A percentile compares a stretch with the other conserved stretches of the same genome.
phyloP scores from a whole-genome alignment of 2,329 filamentous ascomycete species.

The Trichoderma atroviride region DNA sequence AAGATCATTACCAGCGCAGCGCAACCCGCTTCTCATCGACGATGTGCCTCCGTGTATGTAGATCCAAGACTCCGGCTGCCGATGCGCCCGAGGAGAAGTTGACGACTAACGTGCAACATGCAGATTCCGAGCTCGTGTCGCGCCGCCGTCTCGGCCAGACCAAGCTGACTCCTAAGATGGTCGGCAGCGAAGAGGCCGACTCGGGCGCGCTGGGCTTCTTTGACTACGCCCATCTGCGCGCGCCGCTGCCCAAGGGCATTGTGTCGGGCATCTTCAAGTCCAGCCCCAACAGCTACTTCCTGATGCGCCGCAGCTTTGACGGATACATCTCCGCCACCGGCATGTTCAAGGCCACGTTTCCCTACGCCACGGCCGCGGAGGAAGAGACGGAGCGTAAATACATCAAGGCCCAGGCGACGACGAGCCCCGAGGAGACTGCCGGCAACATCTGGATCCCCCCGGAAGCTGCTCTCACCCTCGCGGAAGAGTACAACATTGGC shows the following conservation, averaged over 20 bases:
- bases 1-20: conserved; percentile 59
- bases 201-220: conserved; percentile 77
- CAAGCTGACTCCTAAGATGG: conserved; percentile 80
- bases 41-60: conserved; percentile 64
- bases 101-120: conserved; percentile 32
- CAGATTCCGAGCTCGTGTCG: conserved; percentile 74
- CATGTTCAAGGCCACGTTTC: conserved; percentile 91
- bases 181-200: conserved; percentile 74
- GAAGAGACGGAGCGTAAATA: conserved; percentile 78
- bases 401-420: conserved; percentile 79
- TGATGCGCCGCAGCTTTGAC: conserved; percentile 89
- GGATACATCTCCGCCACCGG: conserved; percentile 84
- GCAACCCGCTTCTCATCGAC: conserved; percentile 68
- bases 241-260: conserved; percentile 88
- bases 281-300: conserved; percentile 89
- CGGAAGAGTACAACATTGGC: conserved; percentile 82
- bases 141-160: conserved; percentile 91
- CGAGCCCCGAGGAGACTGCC: conserved; percentile 88
- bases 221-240: conserved; percentile 94
- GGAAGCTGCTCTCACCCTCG: conserved; percentile 75
- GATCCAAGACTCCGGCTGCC: background rate
- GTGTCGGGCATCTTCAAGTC: conserved; percentile 90
- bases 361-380: conserved; percentile 71
- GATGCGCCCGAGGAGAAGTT: conserved; percentile 1
- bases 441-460: conserved; percentile 97